Base-by-base conservation (phyloP, 1,139 yeast species). In the Lodderomyces oxycetoniae region DNA sequence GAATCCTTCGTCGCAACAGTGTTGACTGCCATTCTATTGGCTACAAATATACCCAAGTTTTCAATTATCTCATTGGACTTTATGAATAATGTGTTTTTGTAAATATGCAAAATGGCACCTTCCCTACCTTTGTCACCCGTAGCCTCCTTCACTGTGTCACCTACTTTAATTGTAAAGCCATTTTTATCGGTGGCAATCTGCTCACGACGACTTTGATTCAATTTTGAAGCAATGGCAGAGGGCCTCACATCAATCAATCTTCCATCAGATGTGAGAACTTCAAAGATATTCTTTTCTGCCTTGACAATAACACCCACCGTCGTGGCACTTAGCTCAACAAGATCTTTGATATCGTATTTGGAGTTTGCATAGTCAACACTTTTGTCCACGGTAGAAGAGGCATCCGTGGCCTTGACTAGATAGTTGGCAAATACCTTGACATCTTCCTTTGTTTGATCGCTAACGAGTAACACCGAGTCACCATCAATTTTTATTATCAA, bases 371-470 rank as follows among this genome's bases (percentile, higher is more conserved):
- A 45, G 36, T 57, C 61, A 13, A 56, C 55, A 34, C 50, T 52
- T 14, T 24, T 24, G 9, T 24, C 26, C 7, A 24, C 26, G 12
- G 26, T 24, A 44, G 55, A 53, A 2, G 82, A 71, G 10, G 93
- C 78, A 53, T 83, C 91, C 15, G 86, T 77, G 11, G 93, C 86
- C 51, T 79, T 83, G 34, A 84, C 79, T 52, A 85, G 63, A 53
- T 86, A 91, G 51, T 89, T 87, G 19, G 97, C 87, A 52, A 93
- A 89, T 3, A 91, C 96, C 19, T 94, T 80, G 25, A 91, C 77
- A 58, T 91, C 97, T 47, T 81, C 79, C 49, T 77, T 77, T 2
- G 95, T 81, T 59, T 88, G 88, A 54, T 91, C 96, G 40, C 95
- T 84, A 43, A 91, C 76, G 46, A 93, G 71, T 0, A 95, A 85